These are phyloP conservation scores for Paracoccidioides brasiliensis DNA, from an alignment of 2,329 filamentous ascomycete species.

Conservation along the genomic window DNA sequence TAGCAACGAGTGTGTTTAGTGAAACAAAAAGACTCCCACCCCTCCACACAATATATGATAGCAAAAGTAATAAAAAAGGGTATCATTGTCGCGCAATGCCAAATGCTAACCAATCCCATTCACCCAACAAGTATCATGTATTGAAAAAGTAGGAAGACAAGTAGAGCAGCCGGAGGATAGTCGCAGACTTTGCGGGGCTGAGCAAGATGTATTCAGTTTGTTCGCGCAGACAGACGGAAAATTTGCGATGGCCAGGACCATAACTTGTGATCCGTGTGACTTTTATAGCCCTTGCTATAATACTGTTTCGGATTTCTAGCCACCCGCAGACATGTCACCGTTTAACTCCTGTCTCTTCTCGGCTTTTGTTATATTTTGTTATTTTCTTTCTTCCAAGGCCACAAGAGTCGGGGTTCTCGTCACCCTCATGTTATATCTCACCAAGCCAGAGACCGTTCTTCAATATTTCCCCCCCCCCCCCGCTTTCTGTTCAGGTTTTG, in stretches of 20 bases:
- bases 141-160: background rate
- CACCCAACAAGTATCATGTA: background rate
- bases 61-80: slow-evolving; percentile 4
- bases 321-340: background rate
- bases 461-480: background rate
- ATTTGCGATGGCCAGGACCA: background rate
- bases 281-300: background rate
- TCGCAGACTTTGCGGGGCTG: background rate
- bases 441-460: background rate
- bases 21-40: background rate
- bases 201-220: background rate
- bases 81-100: slow-evolving; percentile 2
- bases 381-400: background rate
- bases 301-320: background rate
- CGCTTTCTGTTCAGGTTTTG: background rate
- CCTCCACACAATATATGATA: background rate
- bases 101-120: slow-evolving; percentile 1
- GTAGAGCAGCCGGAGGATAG: background rate
- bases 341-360: background rate
- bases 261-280: background rate
- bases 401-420: background rate
- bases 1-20: slow-evolving; percentile 1
- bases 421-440: background rate
- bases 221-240: background rate
- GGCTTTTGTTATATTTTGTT: background rate